Evolutionary conservation across 169 alveolate species (phyloP), one percentile per base, ranked within the genome.

Genomic region (Plasmodium gonderi): DNA sequence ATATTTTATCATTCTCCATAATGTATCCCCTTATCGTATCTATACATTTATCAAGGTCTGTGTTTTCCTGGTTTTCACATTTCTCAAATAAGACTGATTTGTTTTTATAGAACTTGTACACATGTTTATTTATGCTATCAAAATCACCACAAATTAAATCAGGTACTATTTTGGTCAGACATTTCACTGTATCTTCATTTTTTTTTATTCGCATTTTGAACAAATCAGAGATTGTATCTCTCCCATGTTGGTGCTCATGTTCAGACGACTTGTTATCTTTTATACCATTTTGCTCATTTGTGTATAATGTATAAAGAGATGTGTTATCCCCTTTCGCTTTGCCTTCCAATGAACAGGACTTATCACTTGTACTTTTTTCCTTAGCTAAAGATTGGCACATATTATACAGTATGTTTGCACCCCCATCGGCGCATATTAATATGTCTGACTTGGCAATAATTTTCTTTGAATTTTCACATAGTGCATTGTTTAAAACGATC

Each of bases 401-500:
- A 49, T 89, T 67, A 68, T 89, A 89, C 54, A 89, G 42, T n/a
- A 64, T 40, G 44, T 89, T 89, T 6, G 94, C 94, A 8, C 94
- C 94, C 3, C 94, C 94, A 89, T 89, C 94, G 12, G 94, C 94
- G 40, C 94, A 89, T 64, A 89, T 72, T 64, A 89, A 54, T 42
- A 89, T 31, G 49, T 89, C 90, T 45, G 94, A 75, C 6, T 78
- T 89, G 45, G 60, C 29, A 60, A 89, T 76, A 64, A 89, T 77
- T 40, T 89, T 78, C 31, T 26, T 14, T 23, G 94, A 23, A 64
- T 89, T 33, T 33, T 31, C 33, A 38, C 81, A 51, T 29, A 89
- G 29, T 0, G 72, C 38, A 38, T 89, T 89, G 72, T 89, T 89
- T 79, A 89, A 79, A 47, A 89, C 17, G 36, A 89, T 89, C 11